A percentile compares a stretch with the other conserved stretches of the same genome.
phyloP scores from a whole-genome alignment of 805 yeast genomes.

The Wickerhamiella domercqiae region DNA sequence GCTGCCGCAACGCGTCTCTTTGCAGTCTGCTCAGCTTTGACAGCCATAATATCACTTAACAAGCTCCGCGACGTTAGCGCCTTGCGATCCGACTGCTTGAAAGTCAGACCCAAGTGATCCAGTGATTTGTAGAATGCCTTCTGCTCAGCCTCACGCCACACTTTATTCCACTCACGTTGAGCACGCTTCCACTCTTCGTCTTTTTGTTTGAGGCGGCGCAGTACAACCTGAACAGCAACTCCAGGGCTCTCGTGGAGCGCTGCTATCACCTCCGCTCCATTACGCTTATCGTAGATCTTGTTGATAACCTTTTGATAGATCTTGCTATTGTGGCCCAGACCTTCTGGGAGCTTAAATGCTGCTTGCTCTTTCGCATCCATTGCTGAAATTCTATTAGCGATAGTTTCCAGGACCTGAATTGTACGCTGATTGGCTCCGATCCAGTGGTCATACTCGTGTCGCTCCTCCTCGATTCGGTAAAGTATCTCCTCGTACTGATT shows the following conservation, averaged over 20 bases:
- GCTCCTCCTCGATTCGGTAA: conserved; percentile 90
- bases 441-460: conserved; percentile 91
- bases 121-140: conserved; percentile 84
- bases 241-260: conserved; percentile 93
- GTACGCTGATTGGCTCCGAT: conserved; percentile 92
- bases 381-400: conserved; percentile 82
- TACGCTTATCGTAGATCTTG: conserved; percentile 83
- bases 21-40: conserved; percentile 79
- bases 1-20: conserved; percentile 66
- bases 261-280: conserved; percentile 91
- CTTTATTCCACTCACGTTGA: conserved; percentile 96
- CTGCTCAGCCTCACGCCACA: conserved; percentile 97
- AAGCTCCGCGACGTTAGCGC: conserved; percentile 76
- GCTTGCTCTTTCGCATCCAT: conserved; percentile 87
- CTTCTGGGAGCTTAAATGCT: conserved; percentile 74
- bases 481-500: conserved; percentile 94
- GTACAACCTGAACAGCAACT: conserved; percentile 83
- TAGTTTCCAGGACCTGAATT: conserved; percentile 87
- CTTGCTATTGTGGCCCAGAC: conserved; percentile 86
- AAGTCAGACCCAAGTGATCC: conserved; percentile 90
- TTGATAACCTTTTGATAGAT: conserved; percentile 88
- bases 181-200: conserved; percentile 98
- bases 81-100: conserved; percentile 93
- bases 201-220: conserved; percentile 86
- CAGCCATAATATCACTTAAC: conserved; percentile 80